Evolutionary conservation across 2,329 filamentous ascomycete species (phyloP), one percentile per base, ranked within the genome.

Genomic region (Sporothrix brunneoviolacea): DNA sequence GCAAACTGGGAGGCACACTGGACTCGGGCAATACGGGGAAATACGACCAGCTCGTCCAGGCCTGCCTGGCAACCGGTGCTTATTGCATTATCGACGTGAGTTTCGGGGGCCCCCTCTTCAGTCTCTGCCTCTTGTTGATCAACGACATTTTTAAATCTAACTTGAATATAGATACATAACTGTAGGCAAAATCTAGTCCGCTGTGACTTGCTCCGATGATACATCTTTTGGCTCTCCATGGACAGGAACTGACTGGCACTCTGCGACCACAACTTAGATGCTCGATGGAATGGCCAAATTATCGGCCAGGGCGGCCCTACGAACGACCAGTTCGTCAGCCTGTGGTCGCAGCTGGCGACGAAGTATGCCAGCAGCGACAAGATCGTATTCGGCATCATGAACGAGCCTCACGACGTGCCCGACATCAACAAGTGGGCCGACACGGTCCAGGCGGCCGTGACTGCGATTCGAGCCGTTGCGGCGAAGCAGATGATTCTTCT

Each of bases 351-450:
- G 54, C 63, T 82, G 5, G 82, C 83, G 1, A 68, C 65, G 1
- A 78, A 79, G 60, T 86, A 86, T 62, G 72, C 70, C 19, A 59
- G 59, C 8, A 65, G 79, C 41, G 61, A 69, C 32, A 79, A 75
- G 54, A 65, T 86, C 21, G 70, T 77, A 4, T 83, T 86, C 57
- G 82, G 80, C 13, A 61, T 86, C 42, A 86, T 86, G 82, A 86
- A 86, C 65, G 83, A 82, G 65, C 82, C 83, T 4, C 80, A 84
- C 61, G 75, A 80, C 46, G 63, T 78, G 49, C 50, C 38, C 2
- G 73, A 80, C 58, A 70, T 83, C 57, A 63, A 61, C 30, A 63
- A 66, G 2, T 86, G 83, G 83, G 80, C 77, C 0, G 62, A 70
- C 4, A 80, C 78, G 0, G 76, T 78, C 52, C 83, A 86, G 61